Evolutionary conservation across 768 basidiomycete species (phyloP), one percentile per base, ranked within the genome.

Genomic region (Collybia nuda): DNA sequence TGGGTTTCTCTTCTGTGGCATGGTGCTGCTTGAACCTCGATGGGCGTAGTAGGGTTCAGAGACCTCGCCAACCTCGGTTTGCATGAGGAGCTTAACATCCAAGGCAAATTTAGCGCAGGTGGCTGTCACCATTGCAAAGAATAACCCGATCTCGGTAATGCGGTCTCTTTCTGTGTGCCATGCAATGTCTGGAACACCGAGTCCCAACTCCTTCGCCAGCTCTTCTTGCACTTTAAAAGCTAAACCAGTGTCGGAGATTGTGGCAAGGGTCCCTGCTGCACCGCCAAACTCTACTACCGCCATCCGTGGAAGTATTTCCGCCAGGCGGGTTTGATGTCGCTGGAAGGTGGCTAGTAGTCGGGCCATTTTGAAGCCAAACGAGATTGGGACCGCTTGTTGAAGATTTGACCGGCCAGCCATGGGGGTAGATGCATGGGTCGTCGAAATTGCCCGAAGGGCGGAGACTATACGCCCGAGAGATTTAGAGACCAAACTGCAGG

Each of bases 1-100:
- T 0, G 74, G 73, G 47, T 78, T 78, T n/a, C 76, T 68, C 46
- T 78, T 78, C 52, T 78, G 76, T 17, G 74, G 76, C 76, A 78
- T 78, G 14, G 76, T 77, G 52, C 71, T 74, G 51, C 75, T 78
- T 6, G 73, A 76, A 0, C 75, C 75, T 17, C 74, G 71, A 40
- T 77, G 68, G 9, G 67, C 58, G 26, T 72, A 62, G 44, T 69
- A 78, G 2, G 75, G 75, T 52, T 78, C 75, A 3, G 72, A 73
- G 21, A 76, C 60, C 42, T 77, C 76, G 3, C 56, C 73, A 1
- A 78, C 69, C 56, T 78, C 76, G 0, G 74, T 76, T 55, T 78
- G 76, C 73, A 72, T 77, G 22, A 77, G 60, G 19, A 78, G 62
- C 51, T 78, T 76, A 21, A 74, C 61, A 51, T 78, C 75, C 21